Evolutionary conservation across 1,139 yeast species (phyloP).

Genomic region (Pneumocystis carinii): DNA sequence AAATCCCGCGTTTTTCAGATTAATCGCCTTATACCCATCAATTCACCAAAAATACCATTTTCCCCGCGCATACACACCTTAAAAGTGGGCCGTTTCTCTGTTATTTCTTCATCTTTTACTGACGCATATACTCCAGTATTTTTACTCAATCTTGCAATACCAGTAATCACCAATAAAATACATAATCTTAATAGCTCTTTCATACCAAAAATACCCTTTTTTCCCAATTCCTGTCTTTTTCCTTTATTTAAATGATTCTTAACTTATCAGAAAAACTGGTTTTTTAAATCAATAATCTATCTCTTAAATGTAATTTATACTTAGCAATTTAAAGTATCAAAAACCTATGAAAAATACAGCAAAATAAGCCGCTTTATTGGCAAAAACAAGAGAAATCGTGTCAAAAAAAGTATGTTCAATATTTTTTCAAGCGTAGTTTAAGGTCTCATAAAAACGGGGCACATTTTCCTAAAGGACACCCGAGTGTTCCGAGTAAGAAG

Average conservation of each 20-base stretch:
- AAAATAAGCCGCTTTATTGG: too few relatives aligned
- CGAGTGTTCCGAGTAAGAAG: too few relatives aligned
- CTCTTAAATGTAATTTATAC: background rate
- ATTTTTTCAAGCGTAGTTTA: too few relatives aligned
- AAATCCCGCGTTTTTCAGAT: background rate
- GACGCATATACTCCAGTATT: background rate
- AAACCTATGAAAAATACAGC: too few relatives aligned
- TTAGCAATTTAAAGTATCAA: too few relatives aligned
- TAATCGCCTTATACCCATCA: background rate
- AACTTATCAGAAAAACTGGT: background rate
- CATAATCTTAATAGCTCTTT: background rate
- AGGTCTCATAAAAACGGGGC: too few relatives aligned
- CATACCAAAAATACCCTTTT: background rate
- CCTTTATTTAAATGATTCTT: too few relatives aligned
- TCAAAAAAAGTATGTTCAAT: too few relatives aligned
- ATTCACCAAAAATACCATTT: background rate
- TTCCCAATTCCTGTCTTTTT: background rate
- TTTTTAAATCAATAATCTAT: too few relatives aligned
- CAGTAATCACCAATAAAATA: background rate
- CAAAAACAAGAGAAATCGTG: too few relatives aligned
- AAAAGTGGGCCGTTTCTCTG: background rate
- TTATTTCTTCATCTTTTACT: background rate
- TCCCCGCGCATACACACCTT: background rate
- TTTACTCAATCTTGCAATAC: background rate
- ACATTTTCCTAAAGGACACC: too few relatives aligned